A percentile compares a stretch with the other conserved stretches of the same genome.
phyloP scores from a whole-genome alignment of 2,329 filamentous ascomycete species.

The Monosporascus sp. region DNA sequence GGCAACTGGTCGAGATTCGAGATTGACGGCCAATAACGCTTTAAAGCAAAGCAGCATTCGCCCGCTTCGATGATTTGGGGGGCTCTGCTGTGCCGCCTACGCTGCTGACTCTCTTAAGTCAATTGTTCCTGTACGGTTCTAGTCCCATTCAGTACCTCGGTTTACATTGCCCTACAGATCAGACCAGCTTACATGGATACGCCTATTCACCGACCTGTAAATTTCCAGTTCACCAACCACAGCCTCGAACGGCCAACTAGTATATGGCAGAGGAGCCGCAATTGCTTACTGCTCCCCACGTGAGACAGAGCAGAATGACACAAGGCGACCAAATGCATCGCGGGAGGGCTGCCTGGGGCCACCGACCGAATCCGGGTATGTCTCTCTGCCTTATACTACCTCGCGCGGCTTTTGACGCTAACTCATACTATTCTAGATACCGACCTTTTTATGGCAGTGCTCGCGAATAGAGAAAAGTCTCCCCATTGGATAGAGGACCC shows the following conservation, averaged over 20 bases:
- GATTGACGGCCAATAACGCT: not conserved
- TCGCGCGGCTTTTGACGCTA: not conserved
- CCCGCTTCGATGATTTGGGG: not conserved
- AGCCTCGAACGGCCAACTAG: not conserved
- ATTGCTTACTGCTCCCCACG: not conserved
- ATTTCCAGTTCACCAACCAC: not conserved
- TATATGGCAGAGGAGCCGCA: not conserved
- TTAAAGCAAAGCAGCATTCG: not conserved
- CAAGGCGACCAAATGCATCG: not conserved
- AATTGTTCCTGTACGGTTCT: too few species aligned
- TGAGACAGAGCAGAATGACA: not conserved
- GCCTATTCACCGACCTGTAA: not conserved
- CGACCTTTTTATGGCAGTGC: not conserved
- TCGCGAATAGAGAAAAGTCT: not conserved
- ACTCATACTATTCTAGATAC: not conserved
- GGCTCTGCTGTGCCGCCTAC: not conserved
- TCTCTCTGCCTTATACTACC: not conserved
- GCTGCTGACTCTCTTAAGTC: not conserved
- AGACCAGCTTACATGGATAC: not conserved
- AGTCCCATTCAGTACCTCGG: too few species aligned
- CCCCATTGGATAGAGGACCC: not conserved
- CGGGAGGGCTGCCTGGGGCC: too few species aligned
- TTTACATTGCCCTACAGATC: too few species aligned
- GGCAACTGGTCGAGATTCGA: not conserved
- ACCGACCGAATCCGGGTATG: not conserved